phyloP scores from a whole-genome alignment of 495 filamentous ascomycete genomes.

The Annulohypoxylon bovei region DNA sequence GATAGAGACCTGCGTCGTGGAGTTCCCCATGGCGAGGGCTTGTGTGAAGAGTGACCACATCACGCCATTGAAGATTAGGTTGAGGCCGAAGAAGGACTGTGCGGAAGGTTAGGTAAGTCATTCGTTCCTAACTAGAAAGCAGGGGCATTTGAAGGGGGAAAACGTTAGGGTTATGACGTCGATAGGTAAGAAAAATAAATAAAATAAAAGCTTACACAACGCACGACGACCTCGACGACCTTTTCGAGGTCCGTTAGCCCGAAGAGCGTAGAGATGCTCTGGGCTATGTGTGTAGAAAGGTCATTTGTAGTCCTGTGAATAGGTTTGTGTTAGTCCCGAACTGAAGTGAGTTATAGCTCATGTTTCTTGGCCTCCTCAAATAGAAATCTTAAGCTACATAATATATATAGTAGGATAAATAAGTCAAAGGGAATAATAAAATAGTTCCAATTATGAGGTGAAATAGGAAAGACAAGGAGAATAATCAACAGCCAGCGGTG shows the following conservation, averaged over 20 bases:
- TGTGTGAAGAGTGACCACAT: slow-evolving; percentile 93
- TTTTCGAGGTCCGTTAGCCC: slow-evolving; percentile 61
- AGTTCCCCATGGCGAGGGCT: slow-evolving; percentile 83
- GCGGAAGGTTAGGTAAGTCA: not conserved
- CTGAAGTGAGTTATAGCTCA: not conserved
- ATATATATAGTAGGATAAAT: not conserved
- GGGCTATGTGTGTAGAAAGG: slow-evolving; percentile 77
- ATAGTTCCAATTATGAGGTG: not conserved
- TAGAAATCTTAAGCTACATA: not conserved
- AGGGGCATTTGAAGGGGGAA: no score
- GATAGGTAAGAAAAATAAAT: not conserved
- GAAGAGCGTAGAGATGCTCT: slow-evolving; percentile 68
- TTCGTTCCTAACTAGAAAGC: no score
- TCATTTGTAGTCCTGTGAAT: slow-evolving; percentile 78
- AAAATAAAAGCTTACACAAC: slow-evolving; percentile 68
- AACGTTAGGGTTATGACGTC: not conserved
- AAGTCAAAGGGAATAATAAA: no score
- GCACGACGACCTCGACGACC: slow-evolving; percentile 70
- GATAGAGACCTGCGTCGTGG: slow-evolving; percentile 89
- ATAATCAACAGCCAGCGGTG: not conserved
- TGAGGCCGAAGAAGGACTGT: slow-evolving; percentile 86
- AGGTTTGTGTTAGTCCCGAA: not conserved
- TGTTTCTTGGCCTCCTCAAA: not conserved
- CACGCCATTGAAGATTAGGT: slow-evolving; percentile 87
- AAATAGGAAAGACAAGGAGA: not conserved